Evolutionary conservation across 2,329 filamentous ascomycete species (phyloP).

Genomic region (Monilinia fructigena): DNA sequence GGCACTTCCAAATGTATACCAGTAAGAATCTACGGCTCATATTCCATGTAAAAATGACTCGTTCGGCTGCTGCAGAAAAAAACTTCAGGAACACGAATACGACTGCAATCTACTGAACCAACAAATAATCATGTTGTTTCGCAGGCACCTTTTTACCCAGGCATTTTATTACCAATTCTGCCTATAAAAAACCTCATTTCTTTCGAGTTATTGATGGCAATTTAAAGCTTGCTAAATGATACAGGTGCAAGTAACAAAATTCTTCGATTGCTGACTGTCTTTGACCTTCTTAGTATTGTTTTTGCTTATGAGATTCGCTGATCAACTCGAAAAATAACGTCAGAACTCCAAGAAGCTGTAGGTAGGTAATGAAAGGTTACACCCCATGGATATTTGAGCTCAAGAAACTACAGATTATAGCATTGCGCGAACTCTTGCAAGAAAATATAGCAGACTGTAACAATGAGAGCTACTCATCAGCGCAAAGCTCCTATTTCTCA

Average conservation of each 20-base stretch:
- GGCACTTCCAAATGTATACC: neutral
- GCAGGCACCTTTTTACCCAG: neutral
- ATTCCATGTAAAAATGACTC: neutral
- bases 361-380: neutral
- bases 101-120: neutral
- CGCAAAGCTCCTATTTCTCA: constrained; percentile 38
- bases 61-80: neutral
- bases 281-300: no score
- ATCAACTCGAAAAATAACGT: no score
- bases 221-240: no score
- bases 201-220: no score
- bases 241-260: no score
- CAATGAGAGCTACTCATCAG: no score
- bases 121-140: neutral
- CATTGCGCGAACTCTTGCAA: neutral
- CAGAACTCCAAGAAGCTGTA: neutral
- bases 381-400: neutral
- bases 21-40: neutral
- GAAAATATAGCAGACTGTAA: no score
- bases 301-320: no score
- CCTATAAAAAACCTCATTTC: neutral
- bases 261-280: no score
- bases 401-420: neutral
- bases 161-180: neutral
- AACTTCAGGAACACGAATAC: neutral